These are phyloP conservation scores for Glaciozyma martinii DNA, from an alignment of 768 basidiomycete species.

Conservation along the genomic window DNA sequence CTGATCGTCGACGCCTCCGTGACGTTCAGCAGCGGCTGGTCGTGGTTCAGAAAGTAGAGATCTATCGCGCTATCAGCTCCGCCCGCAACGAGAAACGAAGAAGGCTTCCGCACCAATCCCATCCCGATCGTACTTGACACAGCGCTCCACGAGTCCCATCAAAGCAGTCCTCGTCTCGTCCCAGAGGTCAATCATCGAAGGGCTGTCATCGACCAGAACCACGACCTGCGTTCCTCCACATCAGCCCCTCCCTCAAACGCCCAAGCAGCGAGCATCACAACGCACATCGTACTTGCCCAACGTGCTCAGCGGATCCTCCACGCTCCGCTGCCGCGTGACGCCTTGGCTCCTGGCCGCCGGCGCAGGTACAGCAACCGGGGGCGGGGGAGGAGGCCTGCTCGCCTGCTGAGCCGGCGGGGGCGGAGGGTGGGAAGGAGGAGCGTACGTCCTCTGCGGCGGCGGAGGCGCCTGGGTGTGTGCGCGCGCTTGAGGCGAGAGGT, in stretches of 20 bases:
- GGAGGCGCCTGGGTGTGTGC: not conserved
- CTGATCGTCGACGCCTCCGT: not conserved
- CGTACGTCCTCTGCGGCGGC: not conserved
- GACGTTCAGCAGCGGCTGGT: conserved; percentile 4
- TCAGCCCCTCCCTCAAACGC: no score
- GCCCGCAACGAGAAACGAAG: not conserved
- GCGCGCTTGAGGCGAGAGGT: not conserved
- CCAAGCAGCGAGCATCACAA: no score
- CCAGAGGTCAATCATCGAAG: conserved; percentile 29
- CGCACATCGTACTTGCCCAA: conserved; percentile 15
- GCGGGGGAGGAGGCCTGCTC: not conserved
- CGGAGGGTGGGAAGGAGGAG: not conserved
- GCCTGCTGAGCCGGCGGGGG: not conserved
- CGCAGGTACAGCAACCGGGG: not conserved
- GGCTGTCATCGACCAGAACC: conserved; percentile 28
- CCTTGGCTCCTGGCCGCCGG: not conserved
- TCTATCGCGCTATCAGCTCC: conserved; percentile 10
- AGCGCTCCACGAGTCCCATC: conserved; percentile 21
- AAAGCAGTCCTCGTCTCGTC: conserved; percentile 19
- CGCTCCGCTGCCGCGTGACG: not conserved
- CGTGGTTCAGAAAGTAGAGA: conserved; percentile 24
- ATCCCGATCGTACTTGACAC: conserved; percentile 16
- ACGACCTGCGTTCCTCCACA: no score
- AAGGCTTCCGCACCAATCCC: conserved; percentile 5
- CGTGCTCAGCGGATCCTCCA: conserved; percentile 14